Evolutionary conservation across 495 filamentous ascomycete genomes (phyloP), one percentile per base, ranked within the genome.

Genomic region (Monascus purpureus): DNA sequence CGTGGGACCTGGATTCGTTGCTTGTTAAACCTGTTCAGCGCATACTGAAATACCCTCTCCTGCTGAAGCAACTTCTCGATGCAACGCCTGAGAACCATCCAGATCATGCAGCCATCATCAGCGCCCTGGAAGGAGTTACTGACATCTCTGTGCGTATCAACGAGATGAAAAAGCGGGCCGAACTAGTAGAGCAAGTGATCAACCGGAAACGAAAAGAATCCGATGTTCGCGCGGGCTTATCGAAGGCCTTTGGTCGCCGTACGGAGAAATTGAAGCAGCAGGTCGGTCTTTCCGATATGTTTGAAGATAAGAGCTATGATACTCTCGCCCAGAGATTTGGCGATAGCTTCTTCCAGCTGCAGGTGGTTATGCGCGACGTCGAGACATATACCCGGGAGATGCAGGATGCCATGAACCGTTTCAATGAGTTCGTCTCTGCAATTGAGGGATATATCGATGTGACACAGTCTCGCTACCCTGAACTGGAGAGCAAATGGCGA

Each of bases 11-110:
- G 30, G 85, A 93, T 50, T 86, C 90, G 4, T 61, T 99, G 20
- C 68, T 99, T 9, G 83, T 99, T 37, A 99, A 99, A 53, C 90
- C 90, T 6, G 79, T 88, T 41, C 90, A 99, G 57, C 70, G 90
- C 20, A 73, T 96, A 18, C 67, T 83, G 17, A 94, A 93, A 41
- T 99, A 95, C 43, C 86, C 85, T 1, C 73, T 94, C 8, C 63
- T 99, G 16, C 64, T 99, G 23, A 67, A 66, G 5, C 68, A 83
- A 35, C 64, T 96, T 0, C 66, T 88, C 15, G 75, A 88, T 34
- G 68, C 71, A 25, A 96, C 92, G 0, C 77, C 82, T 0, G 53
- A 55, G 7, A 75, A 81, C 32, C 90, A 99, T 45, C 84, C 88
- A 0, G 90, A 99, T 51, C 72, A 71, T 29, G 59, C 63, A 7